Percentiles rank a stretch among this genome's conserved stretches.
phyloP scores from a whole-genome alignment of 768 basidiomycete species.

The Lactifluus subvellereus region DNA sequence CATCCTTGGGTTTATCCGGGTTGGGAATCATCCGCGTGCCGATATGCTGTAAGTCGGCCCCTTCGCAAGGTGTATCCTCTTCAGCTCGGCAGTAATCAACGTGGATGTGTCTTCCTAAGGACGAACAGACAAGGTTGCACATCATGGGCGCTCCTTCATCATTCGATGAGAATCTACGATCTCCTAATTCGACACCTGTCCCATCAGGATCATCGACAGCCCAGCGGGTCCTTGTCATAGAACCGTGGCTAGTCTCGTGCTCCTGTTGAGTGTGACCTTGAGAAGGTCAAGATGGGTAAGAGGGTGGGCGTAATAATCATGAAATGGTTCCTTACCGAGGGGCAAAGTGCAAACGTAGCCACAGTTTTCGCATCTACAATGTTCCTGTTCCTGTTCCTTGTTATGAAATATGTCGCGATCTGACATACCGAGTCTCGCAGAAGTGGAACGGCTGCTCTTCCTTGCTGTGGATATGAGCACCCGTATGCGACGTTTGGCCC shows the following conservation, averaged over 20 bases:
- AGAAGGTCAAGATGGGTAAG: background rate
- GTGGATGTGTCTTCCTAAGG: slow-evolving; percentile 53
- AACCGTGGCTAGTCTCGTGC: slow-evolving; percentile 59
- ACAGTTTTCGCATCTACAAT: slow-evolving; percentile 45
- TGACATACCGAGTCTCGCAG: slow-evolving; percentile 43
- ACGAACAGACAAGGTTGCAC: slow-evolving; percentile 50
- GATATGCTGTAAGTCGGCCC: slow-evolving; percentile 44
- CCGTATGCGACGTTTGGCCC: slow-evolving; percentile 39
- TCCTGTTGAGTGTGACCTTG: slow-evolving; percentile 54
- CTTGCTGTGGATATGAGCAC: slow-evolving; percentile 43
- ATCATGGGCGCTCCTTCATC: slow-evolving; percentile 61
- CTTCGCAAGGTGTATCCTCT: slow-evolving; percentile 35
- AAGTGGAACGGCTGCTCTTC: slow-evolving; percentile 46
- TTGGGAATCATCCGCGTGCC: slow-evolving; percentile 39
- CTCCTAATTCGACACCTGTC: slow-evolving; percentile 46
- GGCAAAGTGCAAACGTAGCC: slow-evolving; percentile 56
- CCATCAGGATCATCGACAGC: slow-evolving; percentile 48
- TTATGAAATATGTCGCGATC: background rate
- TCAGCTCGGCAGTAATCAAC: slow-evolving; percentile 49
- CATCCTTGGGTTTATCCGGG: slow-evolving; percentile 46
- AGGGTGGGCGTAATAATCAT: background rate
- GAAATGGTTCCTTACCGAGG: slow-evolving; percentile 35
- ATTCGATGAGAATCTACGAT: slow-evolving; percentile 46
- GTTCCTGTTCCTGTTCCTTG: background rate
- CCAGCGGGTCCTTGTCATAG: slow-evolving; percentile 57